A percentile compares a stretch with the other conserved stretches of the same genome.
Conservation (phyloP, 2,329 filamentous ascomycete species). For the Cytospora leucostoma region DNA sequence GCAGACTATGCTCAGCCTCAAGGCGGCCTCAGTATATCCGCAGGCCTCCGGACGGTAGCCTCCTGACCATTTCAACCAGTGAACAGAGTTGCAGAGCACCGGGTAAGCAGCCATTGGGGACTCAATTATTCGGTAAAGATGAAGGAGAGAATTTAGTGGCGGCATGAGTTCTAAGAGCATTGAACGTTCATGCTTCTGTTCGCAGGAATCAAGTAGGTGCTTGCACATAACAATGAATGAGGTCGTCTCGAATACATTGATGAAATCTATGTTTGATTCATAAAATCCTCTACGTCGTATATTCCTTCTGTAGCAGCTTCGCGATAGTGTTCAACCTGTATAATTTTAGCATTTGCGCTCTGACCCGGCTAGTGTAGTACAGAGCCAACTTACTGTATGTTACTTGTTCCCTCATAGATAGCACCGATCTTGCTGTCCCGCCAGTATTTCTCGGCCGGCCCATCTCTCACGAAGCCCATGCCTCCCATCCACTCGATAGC, state of each 20-base stretch:
- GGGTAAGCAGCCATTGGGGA: too few species aligned
- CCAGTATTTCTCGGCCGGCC: slow-evolving; percentile 96
- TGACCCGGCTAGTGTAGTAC: not conserved
- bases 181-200: too few species aligned
- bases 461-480: slow-evolving; percentile 97
- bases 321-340: slow-evolving; percentile 62
- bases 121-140: too few species aligned
- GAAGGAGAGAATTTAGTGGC: too few species aligned
- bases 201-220: too few species aligned
- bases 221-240: too few species aligned
- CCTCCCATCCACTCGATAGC: slow-evolving; percentile 99
- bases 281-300: slow-evolving; percentile 43
- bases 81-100: too few species aligned
- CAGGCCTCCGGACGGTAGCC: too few species aligned
- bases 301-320: slow-evolving; percentile 64
- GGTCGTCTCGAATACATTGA: not conserved
- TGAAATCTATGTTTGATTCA: not conserved
- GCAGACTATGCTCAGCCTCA: too few species aligned
- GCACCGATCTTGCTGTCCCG: slow-evolving; percentile 97
- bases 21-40: too few species aligned
- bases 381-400: slow-evolving; percentile 62
- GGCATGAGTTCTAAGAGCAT: too few species aligned
- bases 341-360: slow-evolving; percentile 32
- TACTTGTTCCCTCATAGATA: slow-evolving; percentile 92
- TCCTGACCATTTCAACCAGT: too few species aligned